Evolutionary conservation across 139 green algal genomes (phyloP).

Genomic region (Gonium pectorale): DNA sequence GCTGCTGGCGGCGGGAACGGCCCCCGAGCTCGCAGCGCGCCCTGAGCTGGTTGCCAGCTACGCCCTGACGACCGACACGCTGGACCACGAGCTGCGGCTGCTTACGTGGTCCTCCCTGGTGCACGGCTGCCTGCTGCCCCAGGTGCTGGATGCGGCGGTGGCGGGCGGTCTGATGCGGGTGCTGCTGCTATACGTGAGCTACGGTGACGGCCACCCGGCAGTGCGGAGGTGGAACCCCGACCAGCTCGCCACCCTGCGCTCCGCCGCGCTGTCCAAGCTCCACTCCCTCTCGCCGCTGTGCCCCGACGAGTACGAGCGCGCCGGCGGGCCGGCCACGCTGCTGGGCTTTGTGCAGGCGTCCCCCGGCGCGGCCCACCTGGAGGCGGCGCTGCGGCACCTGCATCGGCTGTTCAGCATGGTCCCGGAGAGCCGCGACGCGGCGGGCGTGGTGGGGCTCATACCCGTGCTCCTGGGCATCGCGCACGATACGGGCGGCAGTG

Average conservation of each 20-base stretch:
- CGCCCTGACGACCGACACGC: slow-evolving; percentile 47
- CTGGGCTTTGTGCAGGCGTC: slow-evolving; percentile 28
- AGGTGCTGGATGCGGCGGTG: slow-evolving; percentile 31
- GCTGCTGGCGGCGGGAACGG: slow-evolving; percentile 48
- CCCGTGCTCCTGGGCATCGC: slow-evolving; percentile 54
- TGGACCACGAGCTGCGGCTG: slow-evolving; percentile 64
- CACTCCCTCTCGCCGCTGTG: slow-evolving; percentile 48
- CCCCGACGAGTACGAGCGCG: slow-evolving; percentile 48
- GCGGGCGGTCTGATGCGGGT: slow-evolving; percentile 26
- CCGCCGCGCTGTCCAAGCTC: slow-evolving; percentile 40
- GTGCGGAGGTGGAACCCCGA: slow-evolving; percentile 54
- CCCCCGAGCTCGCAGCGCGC: slow-evolving; percentile 51
- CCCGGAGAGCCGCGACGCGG: slow-evolving; percentile 39
- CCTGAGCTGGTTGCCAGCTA: slow-evolving; percentile 27
- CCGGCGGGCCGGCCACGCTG: slow-evolving; percentile 38
- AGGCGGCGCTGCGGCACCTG: slow-evolving; percentile 57
- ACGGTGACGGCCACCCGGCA: slow-evolving; percentile 10
- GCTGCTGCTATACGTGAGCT: slow-evolving; percentile 44
- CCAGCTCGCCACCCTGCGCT: slow-evolving; percentile 46
- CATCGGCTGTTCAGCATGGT: slow-evolving; percentile 45
- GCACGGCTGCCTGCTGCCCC: slow-evolving; percentile 43
- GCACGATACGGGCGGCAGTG: slow-evolving; percentile 8
- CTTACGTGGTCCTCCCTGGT: slow-evolving; percentile 53
- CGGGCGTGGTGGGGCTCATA: slow-evolving; percentile 43
- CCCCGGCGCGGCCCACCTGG: slow-evolving; percentile 19